Conservation (phyloP, 441 rosid genomes). For the Gossypium lobatum region DNA sequence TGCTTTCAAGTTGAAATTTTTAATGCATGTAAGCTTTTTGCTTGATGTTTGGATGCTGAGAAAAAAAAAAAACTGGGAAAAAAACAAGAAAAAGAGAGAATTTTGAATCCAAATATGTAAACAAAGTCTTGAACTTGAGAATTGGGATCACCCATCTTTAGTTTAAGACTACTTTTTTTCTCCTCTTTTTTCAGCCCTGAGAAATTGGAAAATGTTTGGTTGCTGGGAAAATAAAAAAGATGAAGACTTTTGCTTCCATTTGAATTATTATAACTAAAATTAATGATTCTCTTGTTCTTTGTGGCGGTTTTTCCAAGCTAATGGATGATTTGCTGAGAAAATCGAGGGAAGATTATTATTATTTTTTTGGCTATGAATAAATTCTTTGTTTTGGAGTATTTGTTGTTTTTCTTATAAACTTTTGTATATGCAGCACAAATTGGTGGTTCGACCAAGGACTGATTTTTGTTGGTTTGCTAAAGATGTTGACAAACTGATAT, state of each 20-base stretch:
- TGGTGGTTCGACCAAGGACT: background rate
- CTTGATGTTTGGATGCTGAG: slow-evolving; percentile 12
- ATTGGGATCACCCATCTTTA: background rate
- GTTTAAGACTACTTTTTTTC: background rate
- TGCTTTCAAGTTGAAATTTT: background rate
- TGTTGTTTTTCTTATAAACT: background rate
- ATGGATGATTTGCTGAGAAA: background rate
- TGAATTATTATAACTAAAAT: background rate
- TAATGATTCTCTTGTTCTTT: background rate
- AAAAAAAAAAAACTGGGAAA: background rate
- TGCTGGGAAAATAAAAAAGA: background rate
- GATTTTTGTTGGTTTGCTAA: slow-evolving; percentile 6
- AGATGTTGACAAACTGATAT: background rate
- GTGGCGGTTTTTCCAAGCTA: background rate
- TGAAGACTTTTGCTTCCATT: background rate
- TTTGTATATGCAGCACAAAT: background rate
- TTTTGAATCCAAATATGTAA: background rate
- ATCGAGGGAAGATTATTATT: background rate
- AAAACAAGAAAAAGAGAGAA: background rate
- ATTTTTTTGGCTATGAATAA: background rate
- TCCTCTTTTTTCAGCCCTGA: background rate
- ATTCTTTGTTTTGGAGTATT: slow-evolving; percentile 4
- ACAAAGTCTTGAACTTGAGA: background rate
- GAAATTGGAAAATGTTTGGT: slow-evolving; percentile 5
- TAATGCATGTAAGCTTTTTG: background rate